These are phyloP conservation scores for Penicillium corylophilum DNA, from an alignment of 2,329 filamentous ascomycete species.

Conservation along the genomic window DNA sequence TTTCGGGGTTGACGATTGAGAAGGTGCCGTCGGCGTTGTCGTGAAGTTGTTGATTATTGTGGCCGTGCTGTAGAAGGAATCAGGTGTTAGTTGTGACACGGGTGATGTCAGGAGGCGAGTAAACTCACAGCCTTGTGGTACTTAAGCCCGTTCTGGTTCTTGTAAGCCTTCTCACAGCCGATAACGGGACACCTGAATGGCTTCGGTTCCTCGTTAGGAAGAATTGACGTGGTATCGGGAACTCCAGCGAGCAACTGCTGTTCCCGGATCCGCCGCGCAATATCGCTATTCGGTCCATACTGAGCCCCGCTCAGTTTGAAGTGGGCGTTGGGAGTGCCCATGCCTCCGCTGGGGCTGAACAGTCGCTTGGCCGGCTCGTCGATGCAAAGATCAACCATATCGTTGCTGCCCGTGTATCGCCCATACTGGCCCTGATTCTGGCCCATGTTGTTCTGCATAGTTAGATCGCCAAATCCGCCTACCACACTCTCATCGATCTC, in stretches of 20 bases:
- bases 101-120: constrained; percentile 25
- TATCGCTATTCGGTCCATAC: constrained; percentile 72
- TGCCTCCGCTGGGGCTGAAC: constrained; percentile 78
- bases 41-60: constrained; percentile 93
- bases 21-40: constrained; percentile 97
- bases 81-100: constrained; percentile 8
- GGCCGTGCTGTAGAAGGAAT: constrained; percentile 64
- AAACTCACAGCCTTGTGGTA: constrained; percentile 68
- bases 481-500: constrained; percentile 74
- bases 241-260: constrained; percentile 62
- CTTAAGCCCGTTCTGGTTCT: constrained; percentile 98
- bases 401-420: constrained; percentile 45
- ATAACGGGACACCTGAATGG: constrained; percentile 98
- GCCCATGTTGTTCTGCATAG: constrained; percentile 52
- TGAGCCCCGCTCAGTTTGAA: constrained; percentile 74
- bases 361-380: constrained; percentile 93
- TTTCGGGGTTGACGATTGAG: constrained; percentile 96
- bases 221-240: constrained; percentile 46
- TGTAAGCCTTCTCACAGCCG: constrained; percentile 98
- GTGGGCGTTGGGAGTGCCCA: constrained; percentile 66
- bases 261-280: constrained; percentile 64
- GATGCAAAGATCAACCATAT: constrained; percentile 66
- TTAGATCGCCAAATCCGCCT: constrained; percentile 62
- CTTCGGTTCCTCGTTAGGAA: constrained; percentile 84
- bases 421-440: constrained; percentile 42